A percentile compares a stretch with the other conserved stretches of the same genome.
Evolutionary conservation across 129 eudicot genomes (phyloP).

Genomic region (Arctium lappa): DNA sequence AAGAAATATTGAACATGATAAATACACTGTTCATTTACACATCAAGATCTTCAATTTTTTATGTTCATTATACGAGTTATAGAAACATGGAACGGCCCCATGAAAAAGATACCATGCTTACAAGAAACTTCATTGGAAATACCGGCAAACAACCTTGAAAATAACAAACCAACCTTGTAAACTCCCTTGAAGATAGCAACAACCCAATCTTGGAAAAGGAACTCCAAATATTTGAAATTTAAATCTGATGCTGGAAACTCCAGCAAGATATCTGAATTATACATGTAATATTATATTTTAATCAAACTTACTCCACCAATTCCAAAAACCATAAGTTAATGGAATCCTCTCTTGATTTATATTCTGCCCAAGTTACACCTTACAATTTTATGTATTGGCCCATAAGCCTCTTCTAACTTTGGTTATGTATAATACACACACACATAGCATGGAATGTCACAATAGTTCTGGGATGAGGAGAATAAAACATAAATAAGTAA

Average conservation of each 20-base stretch:
- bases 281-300: neutral
- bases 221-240: neutral
- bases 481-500: neutral
- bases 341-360: neutral
- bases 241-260: neutral
- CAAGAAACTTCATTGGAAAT: neutral
- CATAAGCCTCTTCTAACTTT: neutral
- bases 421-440: no score
- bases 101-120: slow-evolving; percentile 4
- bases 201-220: neutral
- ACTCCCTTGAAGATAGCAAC: neutral
- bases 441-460: neutral
- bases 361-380: neutral
- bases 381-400: neutral
- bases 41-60: slow-evolving; percentile 4
- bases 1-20: neutral
- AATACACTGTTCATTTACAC: neutral
- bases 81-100: neutral
- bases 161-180: slow-evolving; percentile 12
- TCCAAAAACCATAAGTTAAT: neutral
- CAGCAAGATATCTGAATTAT: neutral
- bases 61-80: neutral
- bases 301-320: neutral
- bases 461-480: neutral
- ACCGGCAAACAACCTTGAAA: neutral